Base-by-base conservation (phyloP, 345 rosid genomes). In the Atalantia buxifolia region DNA sequence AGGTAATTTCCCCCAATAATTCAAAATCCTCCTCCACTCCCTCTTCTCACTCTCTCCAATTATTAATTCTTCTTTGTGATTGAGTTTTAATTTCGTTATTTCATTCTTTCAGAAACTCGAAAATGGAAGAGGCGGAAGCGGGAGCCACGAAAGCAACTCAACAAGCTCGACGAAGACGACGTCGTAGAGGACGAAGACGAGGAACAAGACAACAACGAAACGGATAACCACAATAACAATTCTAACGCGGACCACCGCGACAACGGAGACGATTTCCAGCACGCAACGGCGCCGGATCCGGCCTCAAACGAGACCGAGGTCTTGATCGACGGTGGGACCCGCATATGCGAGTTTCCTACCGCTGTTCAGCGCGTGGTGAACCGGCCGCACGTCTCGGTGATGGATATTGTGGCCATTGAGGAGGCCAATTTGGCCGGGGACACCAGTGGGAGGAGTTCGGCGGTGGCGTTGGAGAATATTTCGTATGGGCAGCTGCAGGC, bases 91-190 rank as follows among this genome's bases (percentile, higher is more conserved):
- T 53, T 53, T 53, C 18, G 50, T 18, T 16, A 18, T 53, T 53
- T 18, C 57, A 76, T 76, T 66, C 25, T 30, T 24, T 42, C 88
- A 89, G 98, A 92, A 81, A 89, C 89, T 31, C 86, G 94, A 30
- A 92, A 86, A 85, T 93, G 98, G 98, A 93, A 92, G 87, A 81
- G 93, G 84, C 84, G 92, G 73, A 89, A 85, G 89, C 84, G 97
- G 72, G 97, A 92, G 36, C 80, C 89, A 59, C 89, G 93, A 76
- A 92, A 87, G 21, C 80, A 66, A 35, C 45, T 19, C 69, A 66
- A 76, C 77, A 88, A 88, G 77, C 94, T 82, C 61, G 87, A 85
- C 61, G 86, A 79, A 48, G 89, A 89, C 70, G 91, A 90, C 69
- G 85, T 86, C 62, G 92, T 79, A n/a, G 79, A 84, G 3, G 87